Conservation (phyloP, 1,284 basidiomycete species). For the Tilletia walkeri region DNA sequence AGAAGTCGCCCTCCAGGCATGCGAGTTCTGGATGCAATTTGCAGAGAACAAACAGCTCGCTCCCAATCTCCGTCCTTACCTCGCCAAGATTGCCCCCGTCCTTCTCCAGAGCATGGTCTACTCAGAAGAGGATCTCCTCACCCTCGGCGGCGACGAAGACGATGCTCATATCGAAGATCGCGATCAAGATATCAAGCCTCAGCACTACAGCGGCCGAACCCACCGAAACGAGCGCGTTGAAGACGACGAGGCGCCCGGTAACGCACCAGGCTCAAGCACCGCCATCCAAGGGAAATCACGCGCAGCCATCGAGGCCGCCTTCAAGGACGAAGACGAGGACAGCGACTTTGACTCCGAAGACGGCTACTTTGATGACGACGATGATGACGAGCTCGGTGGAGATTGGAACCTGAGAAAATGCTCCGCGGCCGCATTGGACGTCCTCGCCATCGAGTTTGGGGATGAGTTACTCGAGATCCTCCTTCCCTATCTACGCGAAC, state of each 20-base stretch:
- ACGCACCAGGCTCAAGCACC: conserved; percentile 38
- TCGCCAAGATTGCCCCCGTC: conserved; percentile 85
- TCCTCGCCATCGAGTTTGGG: conserved; percentile 88
- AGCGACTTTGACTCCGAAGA: conserved; percentile 79
- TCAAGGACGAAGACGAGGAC: conserved; percentile 62
- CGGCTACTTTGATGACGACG: conserved; percentile 82
- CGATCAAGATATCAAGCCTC: conserved; percentile 82
- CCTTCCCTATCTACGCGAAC: conserved; percentile 84
- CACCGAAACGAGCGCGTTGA: conserved; percentile 61
- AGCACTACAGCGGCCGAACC: conserved; percentile 75
- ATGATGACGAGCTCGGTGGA: conserved; percentile 93
- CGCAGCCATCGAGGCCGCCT: conserved; percentile 59
- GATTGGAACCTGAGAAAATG: conserved; percentile 99
- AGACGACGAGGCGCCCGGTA: conserved; percentile 45
- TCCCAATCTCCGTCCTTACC: conserved; percentile 77
- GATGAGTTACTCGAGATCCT: conserved; percentile 82
- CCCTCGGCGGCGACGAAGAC: conserved; percentile 89
- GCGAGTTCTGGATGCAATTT: conserved; percentile 99
- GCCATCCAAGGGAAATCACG: conserved; percentile 42
- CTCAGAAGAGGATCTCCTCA: conserved; percentile 90
- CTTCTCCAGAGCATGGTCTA: conserved; percentile 96
- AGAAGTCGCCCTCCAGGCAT: conserved; percentile 68
- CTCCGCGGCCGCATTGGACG: conserved; percentile 93
- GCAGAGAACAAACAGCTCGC: conserved; percentile 87
- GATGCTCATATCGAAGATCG: conserved; percentile 76